These are phyloP conservation scores for Colletotrichum sp. DNA, from an alignment of 2,329 filamentous ascomycete species.

Conservation along the genomic window DNA sequence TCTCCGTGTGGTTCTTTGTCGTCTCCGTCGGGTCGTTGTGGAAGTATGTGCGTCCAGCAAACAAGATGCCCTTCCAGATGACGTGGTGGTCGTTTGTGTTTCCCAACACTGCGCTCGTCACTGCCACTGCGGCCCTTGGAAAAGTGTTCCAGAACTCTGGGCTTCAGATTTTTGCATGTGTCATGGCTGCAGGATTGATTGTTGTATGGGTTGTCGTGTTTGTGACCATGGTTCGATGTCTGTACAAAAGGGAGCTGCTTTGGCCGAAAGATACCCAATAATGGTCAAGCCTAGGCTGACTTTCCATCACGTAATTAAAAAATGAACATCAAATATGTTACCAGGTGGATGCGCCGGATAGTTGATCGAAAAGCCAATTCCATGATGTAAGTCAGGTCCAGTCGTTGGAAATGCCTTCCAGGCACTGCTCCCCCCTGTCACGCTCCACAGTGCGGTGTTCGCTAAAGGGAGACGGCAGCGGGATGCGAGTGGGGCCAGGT, in stretches of 20 bases:
- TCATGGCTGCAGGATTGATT: constrained; percentile 70
- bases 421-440: background rate
- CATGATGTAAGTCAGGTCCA: background rate
- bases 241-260: constrained; percentile 70
- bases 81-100: constrained; percentile 87
- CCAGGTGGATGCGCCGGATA: background rate
- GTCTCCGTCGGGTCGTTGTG: constrained; percentile 79
- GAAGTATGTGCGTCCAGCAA: constrained; percentile 63
- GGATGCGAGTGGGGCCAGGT: constrained; percentile 1
- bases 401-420: background rate
- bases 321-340: background rate
- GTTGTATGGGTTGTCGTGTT: constrained; percentile 74
- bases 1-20: constrained; percentile 86
- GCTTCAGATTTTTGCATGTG: constrained; percentile 71
- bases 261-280: constrained; percentile 69
- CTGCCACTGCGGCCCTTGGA: constrained; percentile 75
- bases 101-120: constrained; percentile 78
- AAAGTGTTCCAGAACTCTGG: constrained; percentile 62
- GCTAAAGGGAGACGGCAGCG: constrained; percentile 5
- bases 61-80: constrained; percentile 78
- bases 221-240: constrained; percentile 71
- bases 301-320: background rate
- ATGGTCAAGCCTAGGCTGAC: background rate
- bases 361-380: background rate
- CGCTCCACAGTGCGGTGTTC: background rate